Base-by-base conservation (phyloP, 208 protist genomes). In the Acanthamoeba healyi region DNA sequence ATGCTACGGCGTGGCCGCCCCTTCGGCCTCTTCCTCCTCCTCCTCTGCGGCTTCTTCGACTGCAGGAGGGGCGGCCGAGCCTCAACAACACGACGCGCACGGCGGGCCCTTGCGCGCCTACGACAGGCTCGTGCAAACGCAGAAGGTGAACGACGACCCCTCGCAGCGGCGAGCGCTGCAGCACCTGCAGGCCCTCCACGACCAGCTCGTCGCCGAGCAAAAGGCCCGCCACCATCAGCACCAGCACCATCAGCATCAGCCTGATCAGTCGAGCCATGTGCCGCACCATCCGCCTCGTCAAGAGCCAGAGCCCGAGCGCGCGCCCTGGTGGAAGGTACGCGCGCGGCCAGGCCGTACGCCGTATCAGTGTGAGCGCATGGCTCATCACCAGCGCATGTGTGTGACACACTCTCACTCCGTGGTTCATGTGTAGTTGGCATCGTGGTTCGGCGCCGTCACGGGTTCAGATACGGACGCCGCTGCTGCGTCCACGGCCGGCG, bases 111-210 rank as follows among this genome's bases (percentile, higher is more conserved):
- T 96, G 42, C 81, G n/a, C 5, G 6, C 51, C 5, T 96, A 96
- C 40, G 77, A 96, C 15, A 46, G 63, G 63, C 63, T 96, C 17
- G 54, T 96, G 0, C 74, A 40, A 6, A 61, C 94, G 15, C 56
- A 79, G 22, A 95, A 94, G 34, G 93, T 96, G 6, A 96, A 77
- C 40, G 49, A 74, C 1, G 95, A 96, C n/a, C 49, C 65, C 0
- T 38, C 94, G 40, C 95, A 96, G 51, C 82, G 86, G 17, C 29
- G 72, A 40, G 94, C 95, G 29, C 81, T 96, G 58, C 67, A 96
- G 46, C 29, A 92, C 67, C 44, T 96, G 10, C 94, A 96, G 54
- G 51, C 58, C 24, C 58, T 96, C 12, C 94, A 95, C 67, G 70
- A 96, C 51, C 95, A 96, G 34, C 49, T 72, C 26, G 32, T 72